Evolutionary conservation across 2,329 filamentous ascomycete genomes (phyloP).

Genomic region (Endocalyx cinctus): DNA sequence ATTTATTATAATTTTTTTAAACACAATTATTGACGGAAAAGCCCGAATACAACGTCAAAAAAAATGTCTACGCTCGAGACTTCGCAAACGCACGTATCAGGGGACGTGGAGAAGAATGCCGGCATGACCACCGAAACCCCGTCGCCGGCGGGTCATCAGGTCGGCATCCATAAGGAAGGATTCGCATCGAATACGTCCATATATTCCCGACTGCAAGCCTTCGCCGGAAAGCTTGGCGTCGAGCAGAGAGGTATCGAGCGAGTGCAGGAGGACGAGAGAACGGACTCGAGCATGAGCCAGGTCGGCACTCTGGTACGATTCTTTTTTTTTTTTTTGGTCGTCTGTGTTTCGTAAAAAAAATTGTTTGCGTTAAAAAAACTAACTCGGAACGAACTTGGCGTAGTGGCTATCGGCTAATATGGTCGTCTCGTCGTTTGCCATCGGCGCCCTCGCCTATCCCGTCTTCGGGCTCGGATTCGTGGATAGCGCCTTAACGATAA

Average conservation of each 20-base stretch:
- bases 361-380: conserved; percentile 2
- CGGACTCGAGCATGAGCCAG: conserved; percentile 60
- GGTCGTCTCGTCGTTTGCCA: conserved; percentile 71
- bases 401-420: conserved; percentile 76
- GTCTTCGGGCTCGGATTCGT: conserved; percentile 68
- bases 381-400: not conserved
- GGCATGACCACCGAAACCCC: too few species aligned
- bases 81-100: too few species aligned
- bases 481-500: conserved; percentile 65
- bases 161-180: too few species aligned
- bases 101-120: too few species aligned
- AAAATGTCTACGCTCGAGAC: too few species aligned
- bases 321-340: conserved; percentile 4
- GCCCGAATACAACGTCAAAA: too few species aligned
- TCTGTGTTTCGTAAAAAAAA: not conserved
- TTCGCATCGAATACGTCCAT: too few species aligned
- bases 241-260: conserved; percentile 74
- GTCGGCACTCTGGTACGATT: conserved; percentile 64
- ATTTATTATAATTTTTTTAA: too few species aligned
- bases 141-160: too few species aligned
- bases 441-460: conserved; percentile 65
- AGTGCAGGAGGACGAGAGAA: conserved; percentile 65
- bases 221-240: conserved; percentile 62
- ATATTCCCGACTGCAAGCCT: conserved; percentile 44
- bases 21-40: too few species aligned